These are phyloP conservation scores for Piper longum DNA, from an alignment of 164 flowering plant genomes.

Conservation along the genomic window DNA sequence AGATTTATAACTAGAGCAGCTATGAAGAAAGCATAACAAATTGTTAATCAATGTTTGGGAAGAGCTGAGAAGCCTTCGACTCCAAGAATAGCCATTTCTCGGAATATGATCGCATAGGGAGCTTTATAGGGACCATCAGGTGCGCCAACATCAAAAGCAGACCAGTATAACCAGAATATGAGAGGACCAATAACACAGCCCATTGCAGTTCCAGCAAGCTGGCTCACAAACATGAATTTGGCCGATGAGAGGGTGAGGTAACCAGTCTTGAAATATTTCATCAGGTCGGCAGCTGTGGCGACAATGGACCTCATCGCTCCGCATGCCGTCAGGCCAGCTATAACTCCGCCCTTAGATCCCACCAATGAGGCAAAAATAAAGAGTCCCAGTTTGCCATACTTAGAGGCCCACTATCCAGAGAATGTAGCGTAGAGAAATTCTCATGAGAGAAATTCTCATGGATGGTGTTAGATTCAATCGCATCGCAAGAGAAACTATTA, in stretches of 20 bases:
- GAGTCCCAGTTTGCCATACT: conserved; percentile 87
- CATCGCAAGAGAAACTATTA: too few species aligned
- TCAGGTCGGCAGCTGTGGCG: conserved; percentile 94
- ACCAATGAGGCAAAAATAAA: conserved; percentile 72
- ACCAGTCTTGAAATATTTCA: conserved; percentile 23
- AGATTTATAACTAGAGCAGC: conserved; percentile 66
- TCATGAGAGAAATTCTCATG: too few species aligned
- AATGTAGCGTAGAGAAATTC: too few species aligned
- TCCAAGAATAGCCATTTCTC: conserved; percentile 93
- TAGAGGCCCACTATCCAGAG: conserved; percentile 24
- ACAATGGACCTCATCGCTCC: conserved; percentile 97
- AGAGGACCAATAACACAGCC: conserved; percentile 92
- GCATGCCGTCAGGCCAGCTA: conserved; percentile 26
- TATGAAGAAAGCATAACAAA: conserved; percentile 70
- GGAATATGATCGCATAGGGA: conserved; percentile 64
- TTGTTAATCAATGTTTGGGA: conserved; percentile 73
- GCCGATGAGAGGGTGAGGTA: conserved; percentile 89
- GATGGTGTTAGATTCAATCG: too few species aligned
- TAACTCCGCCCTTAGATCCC: conserved; percentile 65
- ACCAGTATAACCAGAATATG: conserved; percentile 94
- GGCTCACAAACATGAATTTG: conserved; percentile 90
- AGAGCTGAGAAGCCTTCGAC: conserved; percentile 84
- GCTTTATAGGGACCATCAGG: conserved; percentile 91
- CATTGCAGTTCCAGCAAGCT: conserved; percentile 79
- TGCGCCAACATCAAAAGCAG: conserved; percentile 76